Percentiles rank a stretch among this genome's conserved stretches.
phyloP scores from a whole-genome alignment of 179 eudicot species.

The Amaranthus tricolor region DNA sequence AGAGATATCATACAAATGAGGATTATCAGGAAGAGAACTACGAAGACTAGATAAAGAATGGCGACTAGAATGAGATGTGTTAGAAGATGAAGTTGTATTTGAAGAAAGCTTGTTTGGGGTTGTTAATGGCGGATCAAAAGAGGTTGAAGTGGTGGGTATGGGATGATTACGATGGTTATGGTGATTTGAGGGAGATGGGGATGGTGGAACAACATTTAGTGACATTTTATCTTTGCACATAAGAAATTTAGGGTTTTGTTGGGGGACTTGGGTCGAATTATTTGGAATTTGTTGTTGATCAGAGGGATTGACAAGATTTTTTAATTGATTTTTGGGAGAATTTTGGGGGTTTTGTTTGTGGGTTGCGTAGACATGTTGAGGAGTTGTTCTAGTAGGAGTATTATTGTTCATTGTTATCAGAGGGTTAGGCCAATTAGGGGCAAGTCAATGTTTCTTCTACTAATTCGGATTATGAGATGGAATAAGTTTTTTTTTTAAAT shows the following conservation, averaged over 20 bases:
- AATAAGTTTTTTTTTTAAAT: no score
- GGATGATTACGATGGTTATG: neutral
- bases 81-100: constrained; percentile 28
- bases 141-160: neutral
- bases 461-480: no score
- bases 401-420: no score
- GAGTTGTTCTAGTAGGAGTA: no score
- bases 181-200: constrained; percentile 10
- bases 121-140: constrained; percentile 2
- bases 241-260: neutral
- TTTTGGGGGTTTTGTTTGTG: no score
- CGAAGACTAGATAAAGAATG: constrained; percentile 56
- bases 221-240: constrained; percentile 48
- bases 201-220: constrained; percentile 25
- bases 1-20: constrained; percentile 55
- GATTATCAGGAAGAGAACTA: constrained; percentile 50
- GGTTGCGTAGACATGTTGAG: no score
- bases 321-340: no score
- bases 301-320: no score
- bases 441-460: no score
- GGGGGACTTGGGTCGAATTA: no score
- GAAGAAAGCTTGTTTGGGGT: constrained; percentile 5
- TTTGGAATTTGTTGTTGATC: no score
- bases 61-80: constrained; percentile 28
- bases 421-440: no score